A percentile compares a stretch with the other conserved stretches of the same genome.
Evolutionary conservation across 2,329 filamentous ascomycete species (phyloP).

Genomic region (Drechslera avenae): DNA sequence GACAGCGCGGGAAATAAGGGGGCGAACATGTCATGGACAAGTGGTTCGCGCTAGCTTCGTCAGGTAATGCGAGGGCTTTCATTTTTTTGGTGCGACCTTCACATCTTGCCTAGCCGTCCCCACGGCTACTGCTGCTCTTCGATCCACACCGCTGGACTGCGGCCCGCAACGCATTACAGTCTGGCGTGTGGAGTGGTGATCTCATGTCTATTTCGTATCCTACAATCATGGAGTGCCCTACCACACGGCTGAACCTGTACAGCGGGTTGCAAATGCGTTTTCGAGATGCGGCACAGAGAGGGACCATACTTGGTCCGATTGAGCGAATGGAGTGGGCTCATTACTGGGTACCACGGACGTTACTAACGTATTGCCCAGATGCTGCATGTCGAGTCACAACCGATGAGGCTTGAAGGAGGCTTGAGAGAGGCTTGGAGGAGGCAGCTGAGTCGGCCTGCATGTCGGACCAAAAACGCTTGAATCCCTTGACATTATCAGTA

Average conservation of each 20-base stretch:
- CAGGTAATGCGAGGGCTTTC: not conserved
- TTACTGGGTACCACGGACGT: not conserved
- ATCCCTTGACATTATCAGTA: not conserved
- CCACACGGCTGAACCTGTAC: conserved; percentile 10
- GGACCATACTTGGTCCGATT: not conserved
- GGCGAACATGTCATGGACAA: conserved; percentile 1
- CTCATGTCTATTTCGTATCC: conserved; percentile 1
- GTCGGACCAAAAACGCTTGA: not conserved
- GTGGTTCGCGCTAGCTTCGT: conserved; percentile 12
- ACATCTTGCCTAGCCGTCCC: not conserved
- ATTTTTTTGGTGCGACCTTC: conserved; percentile 5
- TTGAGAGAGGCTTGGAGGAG: not conserved
- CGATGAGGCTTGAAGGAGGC: not conserved
- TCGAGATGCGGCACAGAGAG: conserved; percentile 5
- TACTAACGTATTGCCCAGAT: not conserved
- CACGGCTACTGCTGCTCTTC: not conserved
- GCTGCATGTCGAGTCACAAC: not conserved
- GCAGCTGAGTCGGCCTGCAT: not conserved
- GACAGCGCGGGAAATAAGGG: conserved; percentile 9
- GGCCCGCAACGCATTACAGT: conserved; percentile 1
- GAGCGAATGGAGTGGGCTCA: not conserved
- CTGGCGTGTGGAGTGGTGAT: conserved; percentile 1
- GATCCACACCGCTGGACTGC: conserved; percentile 3
- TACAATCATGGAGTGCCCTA: conserved; percentile 6
- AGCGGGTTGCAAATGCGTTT: conserved; percentile 7